phyloP scores from a whole-genome alignment of 2,329 filamentous ascomycete species.

The Thelonectria rubi region DNA sequence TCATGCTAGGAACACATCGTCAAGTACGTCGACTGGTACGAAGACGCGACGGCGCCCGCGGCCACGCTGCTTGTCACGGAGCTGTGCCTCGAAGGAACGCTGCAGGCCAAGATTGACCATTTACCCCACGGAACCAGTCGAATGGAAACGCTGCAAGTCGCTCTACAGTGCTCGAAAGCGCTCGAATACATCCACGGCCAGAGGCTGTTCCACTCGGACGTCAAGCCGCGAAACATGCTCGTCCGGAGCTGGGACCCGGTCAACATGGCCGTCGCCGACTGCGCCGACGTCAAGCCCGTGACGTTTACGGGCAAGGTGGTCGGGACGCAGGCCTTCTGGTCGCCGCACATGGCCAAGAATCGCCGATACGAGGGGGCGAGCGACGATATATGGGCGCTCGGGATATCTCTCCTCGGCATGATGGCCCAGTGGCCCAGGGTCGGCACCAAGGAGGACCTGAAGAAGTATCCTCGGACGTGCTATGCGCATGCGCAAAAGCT shows the following conservation, averaged over 20 bases:
- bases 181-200: slow-evolving; percentile 42
- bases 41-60: slow-evolving; percentile 28
- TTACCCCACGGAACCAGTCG: slow-evolving; percentile 29
- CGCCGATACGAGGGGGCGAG: slow-evolving; percentile 34
- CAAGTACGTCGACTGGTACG: slow-evolving; percentile 41
- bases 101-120: slow-evolving; percentile 42
- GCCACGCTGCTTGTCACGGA: slow-evolving; percentile 45
- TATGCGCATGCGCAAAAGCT: slow-evolving; percentile 37
- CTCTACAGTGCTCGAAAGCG: slow-evolving; percentile 38
- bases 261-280: slow-evolving; percentile 45
- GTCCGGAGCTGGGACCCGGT: slow-evolving; percentile 42
- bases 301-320: slow-evolving; percentile 21
- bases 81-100: slow-evolving; percentile 41
- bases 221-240: slow-evolving; percentile 48
- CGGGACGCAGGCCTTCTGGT: slow-evolving; percentile 44
- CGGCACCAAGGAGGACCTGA: slow-evolving; percentile 26
- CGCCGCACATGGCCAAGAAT: slow-evolving; percentile 41
- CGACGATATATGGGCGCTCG: slow-evolving; percentile 50
- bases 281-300: slow-evolving; percentile 41
- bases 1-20: slow-evolving; percentile 41
- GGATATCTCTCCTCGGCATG: slow-evolving; percentile 45
- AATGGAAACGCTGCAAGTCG: slow-evolving; percentile 32
- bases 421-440: slow-evolving; percentile 42
- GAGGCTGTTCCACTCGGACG: slow-evolving; percentile 42
- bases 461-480: slow-evolving; percentile 39